Conservation (phyloP, 108 stramenopile species). For the Nitzschia sp. region DNA sequence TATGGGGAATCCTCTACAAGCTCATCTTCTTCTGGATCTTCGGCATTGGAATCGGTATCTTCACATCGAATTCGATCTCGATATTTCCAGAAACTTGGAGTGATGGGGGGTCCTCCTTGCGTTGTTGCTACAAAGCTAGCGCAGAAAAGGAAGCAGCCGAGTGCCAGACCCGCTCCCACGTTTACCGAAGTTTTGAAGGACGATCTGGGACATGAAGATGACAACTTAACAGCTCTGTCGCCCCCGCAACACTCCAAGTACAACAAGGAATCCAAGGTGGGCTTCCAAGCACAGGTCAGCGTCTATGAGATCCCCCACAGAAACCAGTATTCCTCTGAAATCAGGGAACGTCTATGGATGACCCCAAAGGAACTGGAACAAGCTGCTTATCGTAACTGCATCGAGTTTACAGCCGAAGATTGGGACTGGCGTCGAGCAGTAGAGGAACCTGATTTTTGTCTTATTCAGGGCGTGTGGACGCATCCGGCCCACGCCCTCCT, state of each 20-base stretch:
- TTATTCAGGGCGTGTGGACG: conserved; percentile 17
- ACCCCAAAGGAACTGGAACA: conserved; percentile 27
- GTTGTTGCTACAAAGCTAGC: no score
- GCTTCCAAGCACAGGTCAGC: conserved; percentile 30
- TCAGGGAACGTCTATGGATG: conserved; percentile 31
- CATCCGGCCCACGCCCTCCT: conserved; percentile 41
- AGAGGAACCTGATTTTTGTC: conserved; percentile 42
- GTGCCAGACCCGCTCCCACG: no score
- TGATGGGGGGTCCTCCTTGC: no score
- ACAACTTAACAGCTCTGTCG: no score
- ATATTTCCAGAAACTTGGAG: conserved; percentile 1
- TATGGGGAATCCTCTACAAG: conserved; percentile 3
- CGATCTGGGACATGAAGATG: no score
- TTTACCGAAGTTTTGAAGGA: no score
- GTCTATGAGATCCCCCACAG: conserved; percentile 45
- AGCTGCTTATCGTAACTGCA: conserved; percentile 44
- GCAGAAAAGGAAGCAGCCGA: no score
- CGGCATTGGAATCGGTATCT: background rate
- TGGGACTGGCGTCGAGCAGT: conserved; percentile 61
- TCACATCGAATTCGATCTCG: conserved; percentile 3
- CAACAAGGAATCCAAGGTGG: conserved; percentile 14
- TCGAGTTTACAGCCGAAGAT: conserved; percentile 60
- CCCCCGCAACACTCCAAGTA: background rate
- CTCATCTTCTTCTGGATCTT: conserved; percentile 5
- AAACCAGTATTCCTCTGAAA: conserved; percentile 35